Percentiles rank a stretch among this genome's conserved stretches.
Conservation (phyloP, 176 grass and related monocot genomes). For the Dactylis glomerata region DNA sequence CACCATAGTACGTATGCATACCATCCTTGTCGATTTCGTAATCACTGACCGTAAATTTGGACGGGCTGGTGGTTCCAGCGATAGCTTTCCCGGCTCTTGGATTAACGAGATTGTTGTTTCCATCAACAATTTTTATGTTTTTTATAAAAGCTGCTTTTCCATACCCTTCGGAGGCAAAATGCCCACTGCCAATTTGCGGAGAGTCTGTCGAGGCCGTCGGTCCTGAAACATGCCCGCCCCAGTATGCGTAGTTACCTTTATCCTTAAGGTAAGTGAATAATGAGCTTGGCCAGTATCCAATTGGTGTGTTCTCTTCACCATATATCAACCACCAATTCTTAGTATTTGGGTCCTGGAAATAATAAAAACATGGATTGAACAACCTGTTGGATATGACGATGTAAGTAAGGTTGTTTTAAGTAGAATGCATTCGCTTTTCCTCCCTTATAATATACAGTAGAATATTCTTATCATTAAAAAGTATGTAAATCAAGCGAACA, state of each 20-base stretch:
- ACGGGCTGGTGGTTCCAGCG: not conserved
- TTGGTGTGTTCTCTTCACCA: not conserved
- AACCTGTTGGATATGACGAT: not conserved
- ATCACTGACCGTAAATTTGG: not conserved
- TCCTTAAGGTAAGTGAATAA: conserved; percentile 11
- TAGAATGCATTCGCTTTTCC: not conserved
- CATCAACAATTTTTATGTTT: not conserved
- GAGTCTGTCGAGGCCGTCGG: not conserved
- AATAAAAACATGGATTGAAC: not conserved
- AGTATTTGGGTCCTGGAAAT: conserved; percentile 9
- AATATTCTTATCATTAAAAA: not conserved
- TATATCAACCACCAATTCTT: conserved; percentile 31
- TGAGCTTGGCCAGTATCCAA: conserved; percentile 32
- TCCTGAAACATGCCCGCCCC: not conserved
- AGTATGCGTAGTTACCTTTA: not conserved
- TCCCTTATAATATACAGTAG: not conserved
- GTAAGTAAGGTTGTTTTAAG: not conserved
- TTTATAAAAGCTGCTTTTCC: conserved; percentile 15
- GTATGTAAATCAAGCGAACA: not conserved
- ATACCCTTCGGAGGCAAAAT: conserved; percentile 30
- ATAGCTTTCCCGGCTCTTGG: not conserved
- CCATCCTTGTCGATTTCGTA: not conserved
- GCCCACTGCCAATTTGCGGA: conserved; percentile 27
- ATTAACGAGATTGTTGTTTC: not conserved
- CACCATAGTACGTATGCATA: conserved; percentile 16